Evolutionary conservation across 1,284 basidiomycete species (phyloP).

Genomic region (Prillingera fragicola): DNA sequence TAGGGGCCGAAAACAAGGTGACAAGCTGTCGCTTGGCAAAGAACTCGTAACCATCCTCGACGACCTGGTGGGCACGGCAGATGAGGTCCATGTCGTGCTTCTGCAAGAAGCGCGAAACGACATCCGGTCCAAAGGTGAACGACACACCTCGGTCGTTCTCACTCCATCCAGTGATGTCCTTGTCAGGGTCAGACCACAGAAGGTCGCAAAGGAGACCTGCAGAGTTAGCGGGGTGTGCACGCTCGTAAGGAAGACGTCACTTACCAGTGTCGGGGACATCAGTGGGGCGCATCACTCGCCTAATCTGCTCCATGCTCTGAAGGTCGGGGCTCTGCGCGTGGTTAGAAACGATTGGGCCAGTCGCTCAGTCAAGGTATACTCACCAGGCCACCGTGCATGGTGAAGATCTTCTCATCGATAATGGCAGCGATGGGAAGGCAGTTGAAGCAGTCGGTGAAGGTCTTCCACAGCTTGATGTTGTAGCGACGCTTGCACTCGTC

Average conservation of each 20-base stretch:
- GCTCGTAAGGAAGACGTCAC: constrained; percentile 29
- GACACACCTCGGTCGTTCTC: constrained; percentile 99
- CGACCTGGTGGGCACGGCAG: constrained; percentile 99
- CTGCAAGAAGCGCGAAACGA: constrained; percentile 90
- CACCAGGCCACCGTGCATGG: constrained; percentile 95
- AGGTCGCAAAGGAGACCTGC: constrained; percentile 88
- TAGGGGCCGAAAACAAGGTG: constrained; percentile 94
- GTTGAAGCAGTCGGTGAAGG: constrained; percentile 99
- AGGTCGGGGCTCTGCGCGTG: constrained; percentile 98
- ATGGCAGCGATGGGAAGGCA: constrained; percentile 97
- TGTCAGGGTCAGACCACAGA: constrained; percentile 98
- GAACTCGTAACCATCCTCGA: constrained; percentile 99
- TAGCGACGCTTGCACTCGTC: constrained; percentile 99
- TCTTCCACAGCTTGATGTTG: constrained; percentile 99
- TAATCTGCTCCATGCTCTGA: constrained; percentile 98
- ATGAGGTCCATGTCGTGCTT: constrained; percentile 91
- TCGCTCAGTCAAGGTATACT: too few species aligned
- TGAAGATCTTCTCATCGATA: constrained; percentile 99
- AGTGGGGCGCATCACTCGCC: constrained; percentile 96
- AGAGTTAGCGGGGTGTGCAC: background rate
- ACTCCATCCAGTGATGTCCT: constrained; percentile 99
- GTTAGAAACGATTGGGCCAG: too few species aligned
- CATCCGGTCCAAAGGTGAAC: constrained; percentile 97
- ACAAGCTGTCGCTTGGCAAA: constrained; percentile 99
- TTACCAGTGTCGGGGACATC: constrained; percentile 98